Evolutionary conservation across 805 yeast species (phyloP).

Genomic region (Suhomyces tanzawaensis): DNA sequence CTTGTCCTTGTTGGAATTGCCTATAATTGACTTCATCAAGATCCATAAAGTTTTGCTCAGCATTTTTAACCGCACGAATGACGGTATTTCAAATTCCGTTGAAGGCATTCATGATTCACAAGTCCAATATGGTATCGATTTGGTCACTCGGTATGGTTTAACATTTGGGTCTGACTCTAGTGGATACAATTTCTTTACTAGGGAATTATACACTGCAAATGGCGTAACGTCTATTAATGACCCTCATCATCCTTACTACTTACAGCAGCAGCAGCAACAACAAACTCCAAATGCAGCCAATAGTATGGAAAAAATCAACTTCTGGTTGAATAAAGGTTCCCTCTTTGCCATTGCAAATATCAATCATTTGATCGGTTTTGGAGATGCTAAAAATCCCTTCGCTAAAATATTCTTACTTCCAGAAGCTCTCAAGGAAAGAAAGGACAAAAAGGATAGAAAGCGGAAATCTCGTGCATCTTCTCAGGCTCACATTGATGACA

Average conservation of each 20-base stretch:
- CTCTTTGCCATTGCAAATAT: constrained; percentile 75
- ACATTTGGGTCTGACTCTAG: constrained; percentile 68
- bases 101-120: constrained; percentile 42
- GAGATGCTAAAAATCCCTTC: constrained; percentile 72
- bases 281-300: constrained; percentile 18
- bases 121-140: constrained; percentile 53
- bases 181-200: constrained; percentile 59
- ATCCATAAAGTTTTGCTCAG: constrained; percentile 66
- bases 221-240: constrained; percentile 30
- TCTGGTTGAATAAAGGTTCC: constrained; percentile 76
- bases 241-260: constrained; percentile 32
- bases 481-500: constrained; percentile 14
- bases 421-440: constrained; percentile 67
- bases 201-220: constrained; percentile 35
- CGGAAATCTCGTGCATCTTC: constrained; percentile 38
- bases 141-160: constrained; percentile 62
- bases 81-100: constrained; percentile 12
- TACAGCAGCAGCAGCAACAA: constrained; percentile 24
- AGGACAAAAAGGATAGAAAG: constrained; percentile 67
- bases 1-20: constrained; percentile 56
- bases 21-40: constrained; percentile 59
- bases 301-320: constrained; percentile 51
- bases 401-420: constrained; percentile 72
- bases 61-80: constrained; percentile 28
- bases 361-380: constrained; percentile 73